Conservation (phyloP, 2,329 filamentous ascomycete genomes). For the Cytospora paraplurivora region DNA sequence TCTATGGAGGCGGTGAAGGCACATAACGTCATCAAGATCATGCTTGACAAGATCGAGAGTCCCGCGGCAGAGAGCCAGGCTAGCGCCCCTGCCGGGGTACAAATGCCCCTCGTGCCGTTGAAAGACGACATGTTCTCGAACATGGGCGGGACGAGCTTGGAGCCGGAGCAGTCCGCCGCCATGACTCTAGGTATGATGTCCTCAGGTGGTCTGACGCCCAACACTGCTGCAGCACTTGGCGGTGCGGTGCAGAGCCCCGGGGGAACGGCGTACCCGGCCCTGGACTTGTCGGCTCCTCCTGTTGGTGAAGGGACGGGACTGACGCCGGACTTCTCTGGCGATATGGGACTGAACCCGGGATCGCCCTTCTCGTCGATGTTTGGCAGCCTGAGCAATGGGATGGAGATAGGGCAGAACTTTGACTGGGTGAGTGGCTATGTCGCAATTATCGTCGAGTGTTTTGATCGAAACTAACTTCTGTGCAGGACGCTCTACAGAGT, state of each 20-base stretch:
- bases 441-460: background rate
- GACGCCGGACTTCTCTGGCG: slow-evolving; percentile 43
- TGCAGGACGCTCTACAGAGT: slow-evolving; percentile 58
- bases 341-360: slow-evolving; percentile 38
- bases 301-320: slow-evolving; percentile 38
- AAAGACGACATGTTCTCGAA: slow-evolving; percentile 36
- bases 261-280: slow-evolving; percentile 46
- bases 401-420: slow-evolving; percentile 55
- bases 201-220: slow-evolving; percentile 41
- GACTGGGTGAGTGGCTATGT: slow-evolving; percentile 55
- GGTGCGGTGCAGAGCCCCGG: slow-evolving; percentile 42
- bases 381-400: slow-evolving; percentile 45
- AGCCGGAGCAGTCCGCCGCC: slow-evolving; percentile 45
- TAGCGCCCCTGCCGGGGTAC: slow-evolving; percentile 20
- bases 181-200: slow-evolving; percentile 47
- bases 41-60: slow-evolving; percentile 75
- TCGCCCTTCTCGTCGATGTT: slow-evolving; percentile 59
- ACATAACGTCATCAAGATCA: slow-evolving; percentile 75
- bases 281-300: slow-evolving; percentile 45
- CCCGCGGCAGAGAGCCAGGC: slow-evolving; percentile 37
- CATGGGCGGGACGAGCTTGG: slow-evolving; percentile 33
- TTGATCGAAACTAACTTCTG: slow-evolving; percentile 33
- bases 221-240: slow-evolving; percentile 34
- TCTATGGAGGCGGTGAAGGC: slow-evolving; percentile 93
- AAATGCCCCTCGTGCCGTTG: slow-evolving; percentile 27